Evolutionary conservation across 345 rosid species (phyloP), one percentile per base, ranked within the genome.

Genomic region (Melaleuca quinquenervia): DNA sequence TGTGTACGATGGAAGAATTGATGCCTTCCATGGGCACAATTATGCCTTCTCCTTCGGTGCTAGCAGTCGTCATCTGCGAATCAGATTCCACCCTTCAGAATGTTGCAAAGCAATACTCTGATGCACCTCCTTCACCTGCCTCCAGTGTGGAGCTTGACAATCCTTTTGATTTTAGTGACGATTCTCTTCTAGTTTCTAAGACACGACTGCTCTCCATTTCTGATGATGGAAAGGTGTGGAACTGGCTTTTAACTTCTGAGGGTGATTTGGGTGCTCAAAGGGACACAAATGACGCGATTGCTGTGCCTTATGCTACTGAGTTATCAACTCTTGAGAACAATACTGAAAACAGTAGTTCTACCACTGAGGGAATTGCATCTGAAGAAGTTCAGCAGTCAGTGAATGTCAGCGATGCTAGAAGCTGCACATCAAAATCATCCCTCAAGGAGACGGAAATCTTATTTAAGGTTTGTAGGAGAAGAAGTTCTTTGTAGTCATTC

Each of bases 181-280:
- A 95, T 84, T 91, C 95, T 84, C 90, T 94, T 86, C 93, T 91
- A 91, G 91, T 90, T 88, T 91, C 95, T 50, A 94, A 94, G 91
- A 94, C 96, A 55, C 92, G 90, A 88, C 84, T 97, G 88, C 88
- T 96, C 84, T 95, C 98, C 88, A 93, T 97, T 87, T 95, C 99
- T 87, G 98, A 97, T 88, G 98, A 97, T 87, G 98, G 99, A 84
- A 97, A 95, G 92, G 87, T 95, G 84, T 96, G 98, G 98, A 95
- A 90, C 91, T 97, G 98, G 99, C 94, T 95, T 85, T 87, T 97
- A 90, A 95, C 94, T 85, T 93, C 94, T 86, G 95, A 96, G 95
- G 96, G 97, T 85, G 88, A 89, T 84, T 91, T 87, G 84, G 95
- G 93, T 82, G 86, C 85, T 85, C 91, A 87, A 85, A 91, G 91